These are phyloP conservation scores for Pseudocercospora crystallina DNA, from an alignment of 2,329 filamentous ascomycete genomes.

Conservation along the genomic window DNA sequence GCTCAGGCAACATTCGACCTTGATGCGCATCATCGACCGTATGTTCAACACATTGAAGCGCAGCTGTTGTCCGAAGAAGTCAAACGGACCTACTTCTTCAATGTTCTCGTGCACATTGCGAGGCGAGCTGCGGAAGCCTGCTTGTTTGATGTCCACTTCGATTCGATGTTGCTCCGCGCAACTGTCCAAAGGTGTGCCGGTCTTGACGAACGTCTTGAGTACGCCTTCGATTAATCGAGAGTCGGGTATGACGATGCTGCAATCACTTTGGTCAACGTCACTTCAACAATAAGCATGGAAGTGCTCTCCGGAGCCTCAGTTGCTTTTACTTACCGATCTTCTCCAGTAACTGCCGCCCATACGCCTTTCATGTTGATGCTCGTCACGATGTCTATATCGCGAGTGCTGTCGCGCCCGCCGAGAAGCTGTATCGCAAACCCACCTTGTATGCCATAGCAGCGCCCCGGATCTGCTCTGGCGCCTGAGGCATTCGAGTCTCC, in stretches of 20 bases:
- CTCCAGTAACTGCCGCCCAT: constrained; percentile 6
- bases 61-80: constrained; percentile 4
- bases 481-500: background rate
- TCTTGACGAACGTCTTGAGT: constrained; percentile 13
- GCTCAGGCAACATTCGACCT: constrained; percentile 10
- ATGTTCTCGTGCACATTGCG: constrained; percentile 2
- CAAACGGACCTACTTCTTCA: constrained; percentile 6
- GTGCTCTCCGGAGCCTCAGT: no score
- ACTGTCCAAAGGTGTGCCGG: constrained; percentile 1
- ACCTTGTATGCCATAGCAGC: constrained; percentile 8
- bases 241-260: constrained; percentile 6
- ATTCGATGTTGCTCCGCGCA: constrained; percentile 7
- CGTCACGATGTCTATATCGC: constrained; percentile 9
- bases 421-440: constrained; percentile 13
- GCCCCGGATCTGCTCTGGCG: background rate
- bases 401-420: constrained; percentile 10
- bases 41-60: constrained; percentile 11
- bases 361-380: constrained; percentile 14
- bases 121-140: constrained; percentile 7
- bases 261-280: background rate
- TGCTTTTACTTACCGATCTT: constrained; percentile 10
- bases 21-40: constrained; percentile 9
- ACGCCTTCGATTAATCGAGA: constrained; percentile 9
- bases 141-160: constrained; percentile 13
- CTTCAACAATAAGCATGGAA: background rate